Evolutionary conservation across 2,329 filamentous ascomycete genomes (phyloP).

Genomic region (Cercospora canescens): DNA sequence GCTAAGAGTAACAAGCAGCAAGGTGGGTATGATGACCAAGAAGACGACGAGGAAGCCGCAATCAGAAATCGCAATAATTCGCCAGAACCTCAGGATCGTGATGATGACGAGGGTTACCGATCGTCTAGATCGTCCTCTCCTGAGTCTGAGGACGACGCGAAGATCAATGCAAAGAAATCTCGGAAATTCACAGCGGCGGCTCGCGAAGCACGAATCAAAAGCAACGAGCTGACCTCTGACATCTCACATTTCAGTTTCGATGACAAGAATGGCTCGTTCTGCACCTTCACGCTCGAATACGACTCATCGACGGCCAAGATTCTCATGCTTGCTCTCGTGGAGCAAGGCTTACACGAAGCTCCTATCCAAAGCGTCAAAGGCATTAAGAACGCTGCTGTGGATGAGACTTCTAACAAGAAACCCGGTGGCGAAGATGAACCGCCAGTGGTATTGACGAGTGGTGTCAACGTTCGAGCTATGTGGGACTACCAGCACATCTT

Average conservation of each 20-base stretch:
- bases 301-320: constrained; percentile 80
- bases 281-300: constrained; percentile 81
- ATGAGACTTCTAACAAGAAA: constrained; percentile 59
- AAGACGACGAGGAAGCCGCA: constrained; percentile 85
- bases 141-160: constrained; percentile 34
- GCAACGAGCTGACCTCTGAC: constrained; percentile 57
- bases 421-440: constrained; percentile 43
- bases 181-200: constrained; percentile 47
- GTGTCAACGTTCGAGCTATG: constrained; percentile 88
- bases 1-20: constrained; percentile 74
- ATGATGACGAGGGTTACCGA: constrained; percentile 56
- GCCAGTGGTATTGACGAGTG: constrained; percentile 68
- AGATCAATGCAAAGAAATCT: neutral
- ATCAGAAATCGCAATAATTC: constrained; percentile 52
- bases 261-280: constrained; percentile 69
- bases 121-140: constrained; percentile 42
- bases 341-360: constrained; percentile 73
- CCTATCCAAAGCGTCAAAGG: constrained; percentile 85
- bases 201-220: constrained; percentile 65
- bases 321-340: constrained; percentile 87
- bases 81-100: constrained; percentile 46
- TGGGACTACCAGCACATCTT: constrained; percentile 83
- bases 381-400: constrained; percentile 70
- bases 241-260: constrained; percentile 80
- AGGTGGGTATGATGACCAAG: constrained; percentile 84